A percentile compares a stretch with the other conserved stretches of the same genome.
These are phyloP conservation scores for Raffaelea arxii DNA, from an alignment of 2,329 filamentous ascomycete species.

Conservation along the genomic window DNA sequence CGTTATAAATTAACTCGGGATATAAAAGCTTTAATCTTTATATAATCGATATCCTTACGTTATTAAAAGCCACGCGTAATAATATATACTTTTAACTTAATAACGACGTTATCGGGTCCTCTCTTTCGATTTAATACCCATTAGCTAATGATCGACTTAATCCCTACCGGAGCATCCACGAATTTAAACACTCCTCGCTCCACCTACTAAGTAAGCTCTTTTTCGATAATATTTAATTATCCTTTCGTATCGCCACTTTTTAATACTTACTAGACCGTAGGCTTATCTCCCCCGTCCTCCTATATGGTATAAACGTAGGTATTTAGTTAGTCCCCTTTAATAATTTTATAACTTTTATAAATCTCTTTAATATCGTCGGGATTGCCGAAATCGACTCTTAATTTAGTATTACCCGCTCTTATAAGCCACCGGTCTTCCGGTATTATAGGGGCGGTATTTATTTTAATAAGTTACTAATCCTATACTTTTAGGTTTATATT, in stretches of 20 bases:
- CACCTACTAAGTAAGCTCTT: background rate
- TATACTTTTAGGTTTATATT: too few species aligned
- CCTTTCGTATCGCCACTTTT: background rate
- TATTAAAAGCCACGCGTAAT: background rate
- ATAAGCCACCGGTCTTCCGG: too few species aligned
- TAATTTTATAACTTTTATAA: too few species aligned
- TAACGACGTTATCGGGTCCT: background rate
- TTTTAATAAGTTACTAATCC: background rate
- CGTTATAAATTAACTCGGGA: too few species aligned
- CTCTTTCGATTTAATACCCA: background rate
- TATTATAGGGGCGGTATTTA: too few species aligned
- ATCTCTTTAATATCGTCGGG: too few species aligned
- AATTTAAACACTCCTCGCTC: background rate
- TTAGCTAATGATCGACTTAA: background rate
- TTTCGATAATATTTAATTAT: background rate
- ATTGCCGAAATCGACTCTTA: too few species aligned
- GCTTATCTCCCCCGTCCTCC: background rate
- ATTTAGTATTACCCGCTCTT: too few species aligned
- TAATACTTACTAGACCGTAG: background rate
- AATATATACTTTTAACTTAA: background rate
- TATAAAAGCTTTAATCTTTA: background rate
- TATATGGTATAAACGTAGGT: background rate
- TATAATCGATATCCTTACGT: background rate
- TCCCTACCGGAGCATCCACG: background rate
- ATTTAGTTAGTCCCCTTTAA: too few species aligned